Evolutionary conservation across 2,329 filamentous ascomycete species (phyloP).

Genomic region (Pleurostoma richardsiae): DNA sequence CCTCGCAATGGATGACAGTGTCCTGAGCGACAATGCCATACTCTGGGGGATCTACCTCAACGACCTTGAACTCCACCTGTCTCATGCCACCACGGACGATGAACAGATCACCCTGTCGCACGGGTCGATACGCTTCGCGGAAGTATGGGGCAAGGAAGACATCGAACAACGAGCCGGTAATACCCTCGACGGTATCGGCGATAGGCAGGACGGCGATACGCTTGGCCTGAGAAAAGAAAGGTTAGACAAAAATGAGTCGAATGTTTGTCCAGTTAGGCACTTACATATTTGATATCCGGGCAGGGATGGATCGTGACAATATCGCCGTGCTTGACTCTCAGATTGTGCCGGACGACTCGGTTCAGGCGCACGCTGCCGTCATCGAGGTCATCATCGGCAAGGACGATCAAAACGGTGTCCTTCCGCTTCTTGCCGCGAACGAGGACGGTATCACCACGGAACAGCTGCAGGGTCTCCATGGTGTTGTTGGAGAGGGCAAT

Average conservation of each 20-base stretch:
- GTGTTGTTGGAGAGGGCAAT: slow-evolving; percentile 97
- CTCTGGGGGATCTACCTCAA: slow-evolving; percentile 96
- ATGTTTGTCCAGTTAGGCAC: slow-evolving; percentile 29
- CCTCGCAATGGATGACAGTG: slow-evolving; percentile 98
- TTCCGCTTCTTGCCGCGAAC: slow-evolving; percentile 99
- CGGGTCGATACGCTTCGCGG: slow-evolving; percentile 95
- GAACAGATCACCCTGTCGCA: slow-evolving; percentile 96
- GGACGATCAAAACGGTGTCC: slow-evolving; percentile 95
- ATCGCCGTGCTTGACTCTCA: slow-evolving; percentile 97
- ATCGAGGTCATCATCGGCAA: slow-evolving; percentile 96
- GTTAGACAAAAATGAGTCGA: slow-evolving; percentile 1
- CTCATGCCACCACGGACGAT: slow-evolving; percentile 97
- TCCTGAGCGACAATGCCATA: slow-evolving; percentile 98
- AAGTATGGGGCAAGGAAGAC: slow-evolving; percentile 99
- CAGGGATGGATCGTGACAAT: slow-evolving; percentile 96
- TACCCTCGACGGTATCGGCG: slow-evolving; percentile 94
- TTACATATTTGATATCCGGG: slow-evolving; percentile 99
- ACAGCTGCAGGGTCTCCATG: slow-evolving; percentile 97
- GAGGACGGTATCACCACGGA: slow-evolving; percentile 96
- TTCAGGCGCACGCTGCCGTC: slow-evolving; percentile 97
- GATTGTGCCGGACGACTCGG: slow-evolving; percentile 96
- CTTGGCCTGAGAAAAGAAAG: slow-evolving; percentile 65
- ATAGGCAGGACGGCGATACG: slow-evolving; percentile 97
- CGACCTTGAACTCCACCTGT: slow-evolving; percentile 99
- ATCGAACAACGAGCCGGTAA: slow-evolving; percentile 96